These are phyloP conservation scores for Crithidia bombi DNA, from an alignment of 208 protist species.

Conservation along the genomic window DNA sequence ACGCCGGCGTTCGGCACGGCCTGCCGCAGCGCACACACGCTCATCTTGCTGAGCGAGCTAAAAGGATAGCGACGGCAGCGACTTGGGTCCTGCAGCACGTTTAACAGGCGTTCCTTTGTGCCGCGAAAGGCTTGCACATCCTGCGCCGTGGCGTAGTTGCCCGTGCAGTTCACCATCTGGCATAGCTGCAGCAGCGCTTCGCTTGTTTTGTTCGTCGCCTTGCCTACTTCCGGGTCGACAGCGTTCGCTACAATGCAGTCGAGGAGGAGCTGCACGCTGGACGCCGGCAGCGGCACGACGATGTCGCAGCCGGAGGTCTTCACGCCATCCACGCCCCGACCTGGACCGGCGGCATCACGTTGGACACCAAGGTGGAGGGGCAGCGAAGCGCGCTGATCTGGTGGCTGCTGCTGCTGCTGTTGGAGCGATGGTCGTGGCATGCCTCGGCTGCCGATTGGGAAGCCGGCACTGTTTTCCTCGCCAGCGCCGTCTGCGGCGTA, in stretches of 20 bases:
- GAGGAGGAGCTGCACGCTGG: constrained; percentile 48
- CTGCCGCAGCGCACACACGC: constrained; percentile 54
- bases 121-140: constrained; percentile 23
- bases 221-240: constrained; percentile 62
- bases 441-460: not conserved
- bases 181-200: constrained; percentile 65
- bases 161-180: constrained; percentile 15
- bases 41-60: constrained; percentile 76
- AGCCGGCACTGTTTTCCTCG: constrained; percentile 1
- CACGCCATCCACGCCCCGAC: not conserved
- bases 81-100: constrained; percentile 43
- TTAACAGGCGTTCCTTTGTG: constrained; percentile 38
- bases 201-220: constrained; percentile 69
- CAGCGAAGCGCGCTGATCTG: not conserved
- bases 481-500: constrained; percentile 15
- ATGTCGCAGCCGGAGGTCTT: constrained; percentile 1
- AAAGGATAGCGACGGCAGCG: constrained; percentile 70
- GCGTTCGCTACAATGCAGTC: constrained; percentile 70
- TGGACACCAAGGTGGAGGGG: not conserved
- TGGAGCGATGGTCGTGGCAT: not conserved
- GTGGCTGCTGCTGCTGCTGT: not conserved
- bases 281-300: constrained; percentile 31
- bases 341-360: not conserved
- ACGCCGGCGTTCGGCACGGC: not conserved
- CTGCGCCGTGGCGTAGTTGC: constrained; percentile 9